Evolutionary conservation across 2,329 filamentous ascomycete genomes (phyloP).

Genomic region (Colletotrichum chlorophyti): DNA sequence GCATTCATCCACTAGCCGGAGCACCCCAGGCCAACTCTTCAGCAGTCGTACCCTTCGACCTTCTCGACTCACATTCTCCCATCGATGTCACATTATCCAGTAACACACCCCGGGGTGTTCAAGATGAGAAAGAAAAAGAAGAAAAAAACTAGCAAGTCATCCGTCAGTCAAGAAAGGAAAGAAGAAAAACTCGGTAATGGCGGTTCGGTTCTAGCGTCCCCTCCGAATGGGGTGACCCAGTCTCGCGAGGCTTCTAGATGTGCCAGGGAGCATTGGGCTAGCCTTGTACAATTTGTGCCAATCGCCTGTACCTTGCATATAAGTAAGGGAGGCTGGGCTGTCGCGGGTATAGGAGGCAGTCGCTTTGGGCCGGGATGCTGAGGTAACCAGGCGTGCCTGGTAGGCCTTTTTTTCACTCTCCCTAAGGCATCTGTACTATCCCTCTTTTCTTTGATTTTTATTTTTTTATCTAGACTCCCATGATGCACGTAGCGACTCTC

Average conservation of each 20-base stretch:
- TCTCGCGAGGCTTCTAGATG: slow-evolving; percentile 24
- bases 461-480: too few relatives aligned
- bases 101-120: slow-evolving; percentile 1
- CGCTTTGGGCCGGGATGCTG: background rate
- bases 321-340: slow-evolving; percentile 18
- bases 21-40: background rate
- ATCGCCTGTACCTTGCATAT: slow-evolving; percentile 27
- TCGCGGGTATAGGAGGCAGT: slow-evolving; percentile 22
- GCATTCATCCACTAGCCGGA: too few relatives aligned
- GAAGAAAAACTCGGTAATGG: slow-evolving; percentile 9
- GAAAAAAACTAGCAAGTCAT: slow-evolving; percentile 15
- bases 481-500: slow-evolving; percentile 4
- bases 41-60: slow-evolving; percentile 1
- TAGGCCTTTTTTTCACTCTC: background rate
- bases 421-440: too few relatives aligned
- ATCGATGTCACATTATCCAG: too few relatives aligned
- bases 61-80: background rate
- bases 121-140: too few relatives aligned
- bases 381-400: slow-evolving; percentile 5
- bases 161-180: background rate
- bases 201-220: slow-evolving; percentile 20
- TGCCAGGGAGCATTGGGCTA: slow-evolving; percentile 15
- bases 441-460: too few relatives aligned
- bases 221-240: slow-evolving; percentile 20
- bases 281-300: slow-evolving; percentile 28